phyloP scores from a whole-genome alignment of 331 rosid genomes.

The Quercus lobata region DNA sequence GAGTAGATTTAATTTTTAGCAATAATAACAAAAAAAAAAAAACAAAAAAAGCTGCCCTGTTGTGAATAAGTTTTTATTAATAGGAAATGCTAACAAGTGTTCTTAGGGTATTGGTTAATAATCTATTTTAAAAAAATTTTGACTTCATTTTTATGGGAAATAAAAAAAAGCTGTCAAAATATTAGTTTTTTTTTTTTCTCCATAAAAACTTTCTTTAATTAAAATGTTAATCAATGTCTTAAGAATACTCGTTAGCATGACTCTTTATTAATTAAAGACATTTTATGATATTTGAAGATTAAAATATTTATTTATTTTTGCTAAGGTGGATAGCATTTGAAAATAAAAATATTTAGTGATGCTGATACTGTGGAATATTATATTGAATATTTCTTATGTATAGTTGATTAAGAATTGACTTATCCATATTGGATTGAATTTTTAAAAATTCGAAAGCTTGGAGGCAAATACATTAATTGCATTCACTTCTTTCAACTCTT shows the following conservation, averaged over 20 bases:
- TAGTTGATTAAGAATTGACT: slow-evolving; percentile 17
- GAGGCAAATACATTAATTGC: slow-evolving; percentile 51
- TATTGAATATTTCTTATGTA: background rate
- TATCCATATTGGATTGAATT: background rate
- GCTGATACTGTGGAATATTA: background rate
- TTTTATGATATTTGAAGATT: background rate
- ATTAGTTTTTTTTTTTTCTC: too few relatives aligned
- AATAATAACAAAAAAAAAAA: background rate
- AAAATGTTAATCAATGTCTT: rapidly evolving
- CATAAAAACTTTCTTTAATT: too few relatives aligned
- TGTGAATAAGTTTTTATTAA: background rate
- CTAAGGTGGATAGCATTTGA: too few relatives aligned
- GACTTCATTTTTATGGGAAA: rapidly evolving
- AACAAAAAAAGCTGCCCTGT: background rate
- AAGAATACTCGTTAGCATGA: too few relatives aligned
- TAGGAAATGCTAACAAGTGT: rapidly evolving
- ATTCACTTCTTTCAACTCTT: slow-evolving; percentile 21
- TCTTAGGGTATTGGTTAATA: too few relatives aligned
- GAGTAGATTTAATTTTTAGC: too few relatives aligned
- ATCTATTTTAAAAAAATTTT: rapidly evolving
- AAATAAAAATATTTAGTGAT: background rate
- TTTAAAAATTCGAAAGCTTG: slow-evolving; percentile 18
- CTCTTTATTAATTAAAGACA: background rate
- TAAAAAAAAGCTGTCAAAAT: too few relatives aligned
- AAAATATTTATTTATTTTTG: too few relatives aligned